Conservation (phyloP, 441 rosid genomes). For the Dalechampia spathulata region DNA sequence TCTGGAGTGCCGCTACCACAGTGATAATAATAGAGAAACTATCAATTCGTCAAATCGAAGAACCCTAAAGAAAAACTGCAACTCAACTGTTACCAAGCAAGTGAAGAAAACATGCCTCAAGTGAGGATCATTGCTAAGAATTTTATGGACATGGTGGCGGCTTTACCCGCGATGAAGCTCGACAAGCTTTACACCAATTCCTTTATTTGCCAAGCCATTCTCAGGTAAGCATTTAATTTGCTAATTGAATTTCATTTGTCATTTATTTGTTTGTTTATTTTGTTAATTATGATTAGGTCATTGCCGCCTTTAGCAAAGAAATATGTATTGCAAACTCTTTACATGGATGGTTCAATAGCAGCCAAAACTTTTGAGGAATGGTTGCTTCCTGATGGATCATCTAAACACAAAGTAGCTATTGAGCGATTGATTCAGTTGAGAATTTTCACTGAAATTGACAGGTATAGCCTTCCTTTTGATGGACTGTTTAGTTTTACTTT, state of each 20-base stretch:
- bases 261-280: too few relatives aligned
- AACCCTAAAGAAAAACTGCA: not conserved
- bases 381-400: slow-evolving; percentile 64
- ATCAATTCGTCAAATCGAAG: not conserved
- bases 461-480: slow-evolving; percentile 26
- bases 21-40: not conserved
- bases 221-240: too few relatives aligned
- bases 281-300: too few relatives aligned
- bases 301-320: slow-evolving; percentile 90
- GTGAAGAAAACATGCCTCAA: slow-evolving; percentile 50
- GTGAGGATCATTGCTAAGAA: slow-evolving; percentile 85
- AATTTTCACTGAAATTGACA: slow-evolving; percentile 49
- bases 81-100: not conserved
- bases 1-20: not conserved
- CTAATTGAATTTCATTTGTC: too few relatives aligned
- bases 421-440: slow-evolving; percentile 74
- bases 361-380: slow-evolving; percentile 62
- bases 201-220: slow-evolving; percentile 93
- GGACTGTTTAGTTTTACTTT: not conserved
- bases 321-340: slow-evolving; percentile 70
- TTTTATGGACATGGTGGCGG: slow-evolving; percentile 98
- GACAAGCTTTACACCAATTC: slow-evolving; percentile 68
- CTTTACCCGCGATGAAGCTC: slow-evolving; percentile 81
- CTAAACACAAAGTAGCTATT: slow-evolving; percentile 76
- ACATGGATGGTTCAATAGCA: slow-evolving; percentile 45